These are phyloP conservation scores for Plasmopara halstedii DNA, from an alignment of 352 stramenopile species.

Conservation along the genomic window DNA sequence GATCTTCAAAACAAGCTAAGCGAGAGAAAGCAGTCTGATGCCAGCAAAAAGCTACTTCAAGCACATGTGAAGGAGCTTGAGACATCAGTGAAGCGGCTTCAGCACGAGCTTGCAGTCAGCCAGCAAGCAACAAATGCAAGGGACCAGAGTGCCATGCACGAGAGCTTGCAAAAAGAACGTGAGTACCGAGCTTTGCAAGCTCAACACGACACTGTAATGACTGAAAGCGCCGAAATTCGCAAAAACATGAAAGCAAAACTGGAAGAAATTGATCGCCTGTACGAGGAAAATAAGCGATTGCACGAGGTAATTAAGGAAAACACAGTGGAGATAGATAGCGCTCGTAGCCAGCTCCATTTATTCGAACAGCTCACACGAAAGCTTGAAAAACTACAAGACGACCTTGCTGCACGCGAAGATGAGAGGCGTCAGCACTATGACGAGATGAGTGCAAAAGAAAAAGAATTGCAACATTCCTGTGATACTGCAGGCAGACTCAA, in stretches of 20 bases:
- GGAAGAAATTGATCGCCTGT: conserved; percentile 21
- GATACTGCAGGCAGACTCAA: conserved; percentile 16
- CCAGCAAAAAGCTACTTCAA: conserved; percentile 4
- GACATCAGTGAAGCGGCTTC: conserved; percentile 22
- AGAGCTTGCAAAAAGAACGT: conserved; percentile 45
- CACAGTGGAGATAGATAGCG: conserved; percentile 34
- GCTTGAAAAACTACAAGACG: conserved; percentile 31
- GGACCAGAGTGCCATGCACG: conserved; percentile 40
- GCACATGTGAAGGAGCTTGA: conserved; percentile 24
- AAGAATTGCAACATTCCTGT: conserved; percentile 16
- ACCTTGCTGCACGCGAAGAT: conserved; percentile 22
- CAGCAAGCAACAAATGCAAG: conserved; percentile 30
- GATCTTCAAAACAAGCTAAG: conserved; percentile 30
- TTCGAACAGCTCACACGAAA: conserved; percentile 42
- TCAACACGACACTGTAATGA: conserved; percentile 20
- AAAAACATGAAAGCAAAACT: conserved; percentile 22
- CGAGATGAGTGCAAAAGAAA: conserved; percentile 23
- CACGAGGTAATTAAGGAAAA: conserved; percentile 35
- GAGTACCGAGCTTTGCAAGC: conserved; percentile 32
- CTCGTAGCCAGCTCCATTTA: conserved; percentile 26
- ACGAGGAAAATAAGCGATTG: conserved; percentile 23
- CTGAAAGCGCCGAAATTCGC: conserved; percentile 12
- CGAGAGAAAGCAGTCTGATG: conserved; percentile 13
- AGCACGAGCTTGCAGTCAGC: conserved; percentile 29
- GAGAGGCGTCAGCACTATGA: conserved; percentile 23